These are phyloP conservation scores for Talaromyces borbonicus DNA, from an alignment of 495 filamentous ascomycete species.

Conservation along the genomic window DNA sequence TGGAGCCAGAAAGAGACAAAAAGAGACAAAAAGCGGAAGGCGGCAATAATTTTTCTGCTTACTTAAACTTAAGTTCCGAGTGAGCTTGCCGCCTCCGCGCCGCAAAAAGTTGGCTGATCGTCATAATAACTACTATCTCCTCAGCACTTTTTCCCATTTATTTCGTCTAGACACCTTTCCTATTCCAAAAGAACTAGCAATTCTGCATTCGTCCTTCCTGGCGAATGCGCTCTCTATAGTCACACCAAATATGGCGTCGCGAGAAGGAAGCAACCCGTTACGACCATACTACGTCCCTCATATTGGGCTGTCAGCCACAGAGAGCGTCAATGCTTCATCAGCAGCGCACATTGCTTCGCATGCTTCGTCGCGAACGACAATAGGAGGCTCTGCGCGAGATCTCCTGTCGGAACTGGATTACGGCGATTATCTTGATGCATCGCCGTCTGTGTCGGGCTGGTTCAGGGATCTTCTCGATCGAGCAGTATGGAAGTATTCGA, in stretches of 20 bases:
- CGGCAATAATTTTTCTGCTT: too few relatives aligned
- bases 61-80: too few relatives aligned
- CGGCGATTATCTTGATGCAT: constrained; percentile 72
- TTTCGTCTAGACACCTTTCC: too few relatives aligned
- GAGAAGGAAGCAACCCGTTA: constrained; percentile 64
- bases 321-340: constrained; percentile 36
- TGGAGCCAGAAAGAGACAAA: too few relatives aligned
- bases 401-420: constrained; percentile 84
- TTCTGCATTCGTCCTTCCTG: too few relatives aligned
- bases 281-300: constrained; percentile 92
- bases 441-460: constrained; percentile 61
- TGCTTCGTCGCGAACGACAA: constrained; percentile 31
- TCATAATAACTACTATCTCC: too few relatives aligned
- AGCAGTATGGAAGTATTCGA: constrained; percentile 76
- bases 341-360: constrained; percentile 37
- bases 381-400: constrained; percentile 70
- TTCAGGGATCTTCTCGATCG: constrained; percentile 66
- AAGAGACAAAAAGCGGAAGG: too few relatives aligned
- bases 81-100: too few relatives aligned
- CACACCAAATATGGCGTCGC: constrained; percentile 5
- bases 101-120: too few relatives aligned
- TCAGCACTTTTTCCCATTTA: too few relatives aligned
- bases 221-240: neutral
- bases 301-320: constrained; percentile 44
- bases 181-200: too few relatives aligned